Percentiles rank a stretch among this genome's conserved stretches.
Conservation (phyloP, 257 asterid genomes). For the Haberlea rhodopensis region DNA sequence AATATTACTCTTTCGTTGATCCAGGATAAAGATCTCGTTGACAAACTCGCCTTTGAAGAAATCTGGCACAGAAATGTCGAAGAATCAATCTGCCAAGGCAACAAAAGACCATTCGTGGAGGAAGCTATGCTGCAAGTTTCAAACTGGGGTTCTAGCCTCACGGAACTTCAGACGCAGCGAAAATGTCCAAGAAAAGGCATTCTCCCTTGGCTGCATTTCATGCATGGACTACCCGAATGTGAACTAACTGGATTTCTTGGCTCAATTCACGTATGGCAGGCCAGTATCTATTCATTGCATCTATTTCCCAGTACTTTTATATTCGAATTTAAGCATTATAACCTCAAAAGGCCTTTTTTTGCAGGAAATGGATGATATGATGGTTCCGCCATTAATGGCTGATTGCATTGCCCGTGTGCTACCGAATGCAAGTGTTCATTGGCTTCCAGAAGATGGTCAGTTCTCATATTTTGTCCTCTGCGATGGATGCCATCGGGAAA, state of each 20-base stretch:
- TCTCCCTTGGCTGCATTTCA: constrained; percentile 64
- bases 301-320: neutral
- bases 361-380: constrained; percentile 79
- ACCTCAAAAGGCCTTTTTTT: constrained; percentile 12
- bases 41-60: constrained; percentile 50
- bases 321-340: neutral
- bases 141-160: constrained; percentile 74
- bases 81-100: constrained; percentile 73
- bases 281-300: constrained; percentile 8
- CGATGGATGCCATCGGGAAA: constrained; percentile 68
- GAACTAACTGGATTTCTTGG: constrained; percentile 77
- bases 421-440: constrained; percentile 59
- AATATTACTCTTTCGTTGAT: neutral
- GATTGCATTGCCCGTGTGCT: constrained; percentile 60
- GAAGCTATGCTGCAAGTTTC: constrained; percentile 87
- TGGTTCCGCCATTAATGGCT: constrained; percentile 67
- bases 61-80: constrained; percentile 88
- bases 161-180: constrained; percentile 64
- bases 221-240: constrained; percentile 61
- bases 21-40: constrained; percentile 59
- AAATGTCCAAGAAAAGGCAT: constrained; percentile 56
- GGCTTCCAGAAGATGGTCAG: constrained; percentile 81
- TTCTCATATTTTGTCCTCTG: constrained; percentile 71
- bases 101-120: constrained; percentile 59
- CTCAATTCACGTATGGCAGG: constrained; percentile 98